phyloP scores from a whole-genome alignment of 805 yeast genomes.

The Teunomyces panamensis region DNA sequence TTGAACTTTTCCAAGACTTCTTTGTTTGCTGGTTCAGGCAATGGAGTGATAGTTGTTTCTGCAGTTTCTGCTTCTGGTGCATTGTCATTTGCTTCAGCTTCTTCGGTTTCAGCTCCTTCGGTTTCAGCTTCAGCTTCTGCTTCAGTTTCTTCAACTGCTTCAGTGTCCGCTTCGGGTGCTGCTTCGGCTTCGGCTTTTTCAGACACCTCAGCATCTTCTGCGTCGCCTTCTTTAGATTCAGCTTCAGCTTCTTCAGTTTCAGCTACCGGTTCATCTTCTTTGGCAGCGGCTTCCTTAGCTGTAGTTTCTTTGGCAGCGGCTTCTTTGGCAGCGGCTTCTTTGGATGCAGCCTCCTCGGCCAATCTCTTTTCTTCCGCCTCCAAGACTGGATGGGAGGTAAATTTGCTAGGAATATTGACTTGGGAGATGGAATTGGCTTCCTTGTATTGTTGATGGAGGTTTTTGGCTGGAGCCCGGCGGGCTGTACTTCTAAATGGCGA shows the following conservation, averaged over 20 bases:
- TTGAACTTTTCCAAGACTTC: slow-evolving; percentile 36
- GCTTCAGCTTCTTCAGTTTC: slow-evolving; percentile 9
- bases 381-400: slow-evolving; percentile 14
- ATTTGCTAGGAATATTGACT: slow-evolving; percentile 39
- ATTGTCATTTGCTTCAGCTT: slow-evolving; percentile 34
- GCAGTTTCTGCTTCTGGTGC: slow-evolving; percentile 28
- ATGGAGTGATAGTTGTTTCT: slow-evolving; percentile 27
- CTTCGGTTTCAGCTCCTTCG: slow-evolving; percentile 22
- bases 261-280: slow-evolving; percentile 3
- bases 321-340: neutral
- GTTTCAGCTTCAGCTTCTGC: slow-evolving; percentile 35
- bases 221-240: slow-evolving; percentile 10
- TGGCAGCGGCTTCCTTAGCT: slow-evolving; percentile 7
- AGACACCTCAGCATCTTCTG: slow-evolving; percentile 3
- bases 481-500: slow-evolving; percentile 38
- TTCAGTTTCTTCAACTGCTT: slow-evolving; percentile 17
- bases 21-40: slow-evolving; percentile 18
- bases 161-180: neutral
- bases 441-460: slow-evolving; percentile 33
- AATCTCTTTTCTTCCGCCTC: slow-evolving; percentile 4
- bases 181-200: neutral
- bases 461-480: slow-evolving; percentile 17
- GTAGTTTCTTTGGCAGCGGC: slow-evolving; percentile 4
- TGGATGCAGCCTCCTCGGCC: neutral
- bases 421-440: slow-evolving; percentile 31